phyloP scores from a whole-genome alignment of 495 filamentous ascomycete genomes.

The Tetracladium setigerum region DNA sequence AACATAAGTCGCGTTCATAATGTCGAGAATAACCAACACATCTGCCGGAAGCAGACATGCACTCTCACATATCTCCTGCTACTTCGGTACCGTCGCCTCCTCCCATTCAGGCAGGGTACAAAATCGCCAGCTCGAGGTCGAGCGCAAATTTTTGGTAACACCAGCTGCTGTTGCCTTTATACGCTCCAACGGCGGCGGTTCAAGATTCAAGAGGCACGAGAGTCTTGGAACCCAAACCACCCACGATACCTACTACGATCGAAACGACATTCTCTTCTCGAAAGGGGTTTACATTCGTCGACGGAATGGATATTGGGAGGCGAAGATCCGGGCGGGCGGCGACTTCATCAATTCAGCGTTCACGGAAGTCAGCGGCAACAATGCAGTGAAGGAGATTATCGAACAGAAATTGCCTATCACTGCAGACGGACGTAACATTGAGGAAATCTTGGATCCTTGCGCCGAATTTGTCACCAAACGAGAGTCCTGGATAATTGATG shows the following conservation, averaged over 20 bases:
- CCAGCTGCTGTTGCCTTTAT: constrained; percentile 17
- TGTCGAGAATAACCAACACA: not conserved
- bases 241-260: constrained; percentile 30
- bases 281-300: constrained; percentile 25
- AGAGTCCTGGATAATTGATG: constrained; percentile 26
- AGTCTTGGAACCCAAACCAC: constrained; percentile 15
- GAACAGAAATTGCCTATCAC: constrained; percentile 3
- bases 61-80: constrained; percentile 6
- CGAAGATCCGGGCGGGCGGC: constrained; percentile 21
- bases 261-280: constrained; percentile 13
- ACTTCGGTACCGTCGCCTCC: constrained; percentile 1
- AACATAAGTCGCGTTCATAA: no score
- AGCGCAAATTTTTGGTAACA: constrained; percentile 29
- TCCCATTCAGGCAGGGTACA: constrained; percentile 5
- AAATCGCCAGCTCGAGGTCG: constrained; percentile 26
- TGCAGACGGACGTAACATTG: constrained; percentile 4
- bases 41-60: not conserved
- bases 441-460: constrained; percentile 17
- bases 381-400: constrained; percentile 2
- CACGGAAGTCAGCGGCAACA: constrained; percentile 19
- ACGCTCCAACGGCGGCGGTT: constrained; percentile 15
- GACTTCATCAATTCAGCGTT: constrained; percentile 24
- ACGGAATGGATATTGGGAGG: constrained; percentile 25
- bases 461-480: constrained; percentile 25
- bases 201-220: constrained; percentile 19